A percentile compares a stretch with the other conserved stretches of the same genome.
Evolutionary conservation across 768 basidiomycete genomes (phyloP).

Genomic region (Megacollybia marginata): DNA sequence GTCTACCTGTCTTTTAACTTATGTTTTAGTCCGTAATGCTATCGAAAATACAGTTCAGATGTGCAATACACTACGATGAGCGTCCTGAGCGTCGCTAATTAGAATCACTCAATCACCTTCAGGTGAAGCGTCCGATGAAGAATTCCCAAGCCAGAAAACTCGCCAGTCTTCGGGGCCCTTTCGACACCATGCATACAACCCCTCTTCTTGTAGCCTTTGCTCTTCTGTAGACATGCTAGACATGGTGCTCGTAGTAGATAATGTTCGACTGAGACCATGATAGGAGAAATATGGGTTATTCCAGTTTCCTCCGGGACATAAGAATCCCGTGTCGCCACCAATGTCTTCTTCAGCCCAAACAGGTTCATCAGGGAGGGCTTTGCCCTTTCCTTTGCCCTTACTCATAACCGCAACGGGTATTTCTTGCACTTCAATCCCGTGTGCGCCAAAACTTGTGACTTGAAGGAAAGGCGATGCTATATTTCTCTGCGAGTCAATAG

Average conservation of each 20-base stretch:
- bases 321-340: constrained; percentile 56
- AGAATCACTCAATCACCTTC: constrained; percentile 19
- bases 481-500: constrained; percentile 14
- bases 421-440: constrained; percentile 73
- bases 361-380: constrained; percentile 35
- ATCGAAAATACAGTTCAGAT: neutral
- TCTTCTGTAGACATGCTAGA: constrained; percentile 49
- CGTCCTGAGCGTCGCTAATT: neutral
- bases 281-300: constrained; percentile 28
- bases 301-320: constrained; percentile 48
- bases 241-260: constrained; percentile 38
- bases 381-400: constrained; percentile 44
- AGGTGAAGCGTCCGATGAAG: constrained; percentile 18
- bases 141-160: constrained; percentile 77
- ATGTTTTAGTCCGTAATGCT: no score
- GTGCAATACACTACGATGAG: neutral
- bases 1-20: no score
- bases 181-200: constrained; percentile 73
- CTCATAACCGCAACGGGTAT: constrained; percentile 43
- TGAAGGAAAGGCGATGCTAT: constrained; percentile 47
- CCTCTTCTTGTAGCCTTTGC: constrained; percentile 44
- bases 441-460: constrained; percentile 59
- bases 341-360: constrained; percentile 53
- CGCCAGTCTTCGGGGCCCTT: constrained; percentile 73
- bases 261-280: constrained; percentile 32